Conservation (phyloP, 2,329 filamentous ascomycete genomes). For the Didymella keratinophila region DNA sequence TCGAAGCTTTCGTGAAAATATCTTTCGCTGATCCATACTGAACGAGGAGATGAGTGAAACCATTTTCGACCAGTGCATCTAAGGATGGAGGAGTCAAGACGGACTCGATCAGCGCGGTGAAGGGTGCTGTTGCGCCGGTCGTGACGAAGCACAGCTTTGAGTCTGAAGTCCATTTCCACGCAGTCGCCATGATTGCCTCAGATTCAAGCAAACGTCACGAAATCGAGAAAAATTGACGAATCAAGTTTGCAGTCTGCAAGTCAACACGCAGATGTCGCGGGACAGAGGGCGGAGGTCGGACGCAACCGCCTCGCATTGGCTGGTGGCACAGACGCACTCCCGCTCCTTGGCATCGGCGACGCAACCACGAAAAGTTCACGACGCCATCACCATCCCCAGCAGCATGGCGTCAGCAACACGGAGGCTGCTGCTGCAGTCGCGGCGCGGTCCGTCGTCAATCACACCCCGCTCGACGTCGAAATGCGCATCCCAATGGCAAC, state of each 20-base stretch:
- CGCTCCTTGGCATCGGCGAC: constrained; percentile 15
- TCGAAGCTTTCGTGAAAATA: constrained; percentile 57
- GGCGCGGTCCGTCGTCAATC: constrained; percentile 39
- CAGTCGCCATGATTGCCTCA: constrained; percentile 24
- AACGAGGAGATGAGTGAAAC: constrained; percentile 76
- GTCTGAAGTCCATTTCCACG: constrained; percentile 31
- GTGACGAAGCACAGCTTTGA: constrained; percentile 78
- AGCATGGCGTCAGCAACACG: constrained; percentile 49
- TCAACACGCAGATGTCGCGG: not conserved
- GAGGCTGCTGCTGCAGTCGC: constrained; percentile 42
- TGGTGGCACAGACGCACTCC: constrained; percentile 30
- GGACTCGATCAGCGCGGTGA: constrained; percentile 73
- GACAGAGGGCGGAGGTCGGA: constrained; percentile 34
- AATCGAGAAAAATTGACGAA: not conserved
- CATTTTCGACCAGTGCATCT: constrained; percentile 61
- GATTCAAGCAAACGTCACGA: not conserved
- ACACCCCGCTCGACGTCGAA: constrained; percentile 25
- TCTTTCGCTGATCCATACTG: constrained; percentile 77
- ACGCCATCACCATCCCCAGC: constrained; percentile 27
- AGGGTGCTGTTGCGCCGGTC: constrained; percentile 89
- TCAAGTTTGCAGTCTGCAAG: not conserved
- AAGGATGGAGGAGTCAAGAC: constrained; percentile 71
- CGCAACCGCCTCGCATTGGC: constrained; percentile 28
- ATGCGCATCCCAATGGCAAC: constrained; percentile 43
- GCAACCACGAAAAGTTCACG: constrained; percentile 43